Conservation (phyloP, 78 protist genomes). For the Mastigamoeba balamuthi region DNA sequence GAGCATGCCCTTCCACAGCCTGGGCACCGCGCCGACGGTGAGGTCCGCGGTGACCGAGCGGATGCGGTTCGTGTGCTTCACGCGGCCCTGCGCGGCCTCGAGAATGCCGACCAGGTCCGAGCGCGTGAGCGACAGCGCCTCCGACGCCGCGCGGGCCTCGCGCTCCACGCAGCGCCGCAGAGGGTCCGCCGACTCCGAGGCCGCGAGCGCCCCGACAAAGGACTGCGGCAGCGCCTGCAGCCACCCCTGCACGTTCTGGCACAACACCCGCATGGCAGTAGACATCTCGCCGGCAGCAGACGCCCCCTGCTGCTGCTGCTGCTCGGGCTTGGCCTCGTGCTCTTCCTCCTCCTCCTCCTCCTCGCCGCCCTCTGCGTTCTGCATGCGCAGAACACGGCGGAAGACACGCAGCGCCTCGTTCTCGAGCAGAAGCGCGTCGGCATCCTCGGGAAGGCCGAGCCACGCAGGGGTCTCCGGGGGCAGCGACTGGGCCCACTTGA, state of each 20-base stretch:
- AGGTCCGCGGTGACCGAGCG: not conserved
- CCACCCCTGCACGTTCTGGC: too few relatives aligned
- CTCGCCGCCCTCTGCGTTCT: constrained; percentile 24
- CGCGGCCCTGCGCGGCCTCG: not conserved
- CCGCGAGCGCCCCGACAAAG: too few relatives aligned
- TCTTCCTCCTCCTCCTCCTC: not conserved
- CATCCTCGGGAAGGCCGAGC: constrained; percentile 79
- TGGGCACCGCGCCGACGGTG: not conserved
- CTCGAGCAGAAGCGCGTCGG: constrained; percentile 51
- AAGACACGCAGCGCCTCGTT: constrained; percentile 16
- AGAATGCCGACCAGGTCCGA: too few relatives aligned
- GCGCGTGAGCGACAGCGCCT: too few relatives aligned
- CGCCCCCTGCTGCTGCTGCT: too few relatives aligned
- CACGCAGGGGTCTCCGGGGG: constrained; percentile 73
- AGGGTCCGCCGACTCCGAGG: too few relatives aligned
- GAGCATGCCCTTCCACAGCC: not conserved
- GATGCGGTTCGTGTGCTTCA: not conserved
- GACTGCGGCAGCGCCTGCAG: too few relatives aligned
- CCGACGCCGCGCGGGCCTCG: too few relatives aligned
- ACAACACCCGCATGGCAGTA: too few relatives aligned
- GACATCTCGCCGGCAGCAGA: too few relatives aligned
- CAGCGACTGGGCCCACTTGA: constrained; percentile 44
- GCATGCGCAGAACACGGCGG: constrained; percentile 24
- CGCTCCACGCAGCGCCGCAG: too few relatives aligned
- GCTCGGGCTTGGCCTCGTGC: too few relatives aligned